Conservation (phyloP, 148 eudicot genomes). For the Tetragonia tetragonoides region DNA sequence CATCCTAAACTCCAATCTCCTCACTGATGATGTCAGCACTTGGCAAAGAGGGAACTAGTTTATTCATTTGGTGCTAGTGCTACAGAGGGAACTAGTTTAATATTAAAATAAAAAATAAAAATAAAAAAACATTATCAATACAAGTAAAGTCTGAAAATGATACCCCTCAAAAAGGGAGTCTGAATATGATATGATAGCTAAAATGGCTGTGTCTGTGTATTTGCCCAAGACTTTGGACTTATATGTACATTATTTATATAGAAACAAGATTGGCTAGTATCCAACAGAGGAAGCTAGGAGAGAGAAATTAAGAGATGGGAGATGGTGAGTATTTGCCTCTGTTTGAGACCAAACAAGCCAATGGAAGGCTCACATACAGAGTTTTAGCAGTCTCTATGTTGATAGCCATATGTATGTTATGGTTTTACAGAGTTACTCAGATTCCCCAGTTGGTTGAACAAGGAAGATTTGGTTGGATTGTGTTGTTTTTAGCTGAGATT, state of each 20-base stretch:
- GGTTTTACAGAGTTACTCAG: conserved; percentile 50
- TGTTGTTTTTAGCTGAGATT: conserved; percentile 52
- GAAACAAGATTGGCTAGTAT: no score
- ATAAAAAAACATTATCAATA: no score
- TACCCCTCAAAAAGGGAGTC: no score
- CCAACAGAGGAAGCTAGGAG: not conserved
- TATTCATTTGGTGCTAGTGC: no score
- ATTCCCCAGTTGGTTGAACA: conserved; percentile 25
- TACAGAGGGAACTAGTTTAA: no score
- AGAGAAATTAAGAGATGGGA: conserved; percentile 20
- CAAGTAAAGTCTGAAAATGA: no score
- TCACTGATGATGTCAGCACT: no score
- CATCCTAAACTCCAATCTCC: no score
- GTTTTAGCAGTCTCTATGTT: conserved; percentile 40
- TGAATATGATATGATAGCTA: no score
- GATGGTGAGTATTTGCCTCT: conserved; percentile 31
- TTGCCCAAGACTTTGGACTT: not conserved
- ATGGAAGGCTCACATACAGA: conserved; percentile 42
- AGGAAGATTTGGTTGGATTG: conserved; percentile 44
- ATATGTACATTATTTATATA: no score
- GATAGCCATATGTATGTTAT: conserved; percentile 40
- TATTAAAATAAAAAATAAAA: no score
- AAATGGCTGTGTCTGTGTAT: not conserved
- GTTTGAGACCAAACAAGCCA: conserved; percentile 41
- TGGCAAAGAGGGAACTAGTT: no score